Evolutionary conservation across 2,329 filamentous ascomycete species (phyloP).

Genomic region (Diplodia corticola): DNA sequence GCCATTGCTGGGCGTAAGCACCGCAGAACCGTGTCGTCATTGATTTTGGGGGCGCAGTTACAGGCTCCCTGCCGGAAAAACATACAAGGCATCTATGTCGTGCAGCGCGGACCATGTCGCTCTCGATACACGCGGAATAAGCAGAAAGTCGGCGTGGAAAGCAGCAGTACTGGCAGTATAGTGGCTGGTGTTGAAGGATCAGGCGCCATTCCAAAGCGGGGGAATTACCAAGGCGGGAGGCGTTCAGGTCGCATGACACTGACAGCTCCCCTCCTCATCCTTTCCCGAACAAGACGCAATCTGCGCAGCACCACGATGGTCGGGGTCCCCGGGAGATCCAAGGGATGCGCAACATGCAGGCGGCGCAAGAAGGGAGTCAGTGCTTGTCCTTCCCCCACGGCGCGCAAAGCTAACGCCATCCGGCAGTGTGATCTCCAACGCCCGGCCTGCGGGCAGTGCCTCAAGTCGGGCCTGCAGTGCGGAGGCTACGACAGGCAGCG

Average conservation of each 20-base stretch:
- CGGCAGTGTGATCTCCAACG: conserved; percentile 62
- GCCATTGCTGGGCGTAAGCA: background rate
- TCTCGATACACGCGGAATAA: background rate
- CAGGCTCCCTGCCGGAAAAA: too few species aligned
- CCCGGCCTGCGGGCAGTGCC: conserved; percentile 62
- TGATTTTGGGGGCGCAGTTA: background rate
- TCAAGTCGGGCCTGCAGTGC: conserved; percentile 58
- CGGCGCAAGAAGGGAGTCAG: conserved; percentile 58
- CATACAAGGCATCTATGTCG: too few species aligned
- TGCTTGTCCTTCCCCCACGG: conserved; percentile 9
- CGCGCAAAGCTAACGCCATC: conserved; percentile 5
- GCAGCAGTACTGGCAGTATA: too few species aligned
- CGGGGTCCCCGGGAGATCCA: conserved; percentile 34
- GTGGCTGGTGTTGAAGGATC: too few species aligned
- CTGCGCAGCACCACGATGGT: conserved; percentile 23
- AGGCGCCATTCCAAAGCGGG: background rate
- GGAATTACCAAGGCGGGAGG: too few species aligned
- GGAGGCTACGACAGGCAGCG: conserved; percentile 63
- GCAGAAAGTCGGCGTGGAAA: too few species aligned
- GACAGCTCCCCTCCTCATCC: background rate
- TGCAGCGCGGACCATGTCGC: background rate
- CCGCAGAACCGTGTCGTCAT: background rate
- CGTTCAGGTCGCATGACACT: too few species aligned
- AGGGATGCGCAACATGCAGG: conserved; percentile 36
- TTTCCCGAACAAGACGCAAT: background rate